Evolutionary conservation across 805 yeast genomes (phyloP).

Genomic region (Candida cerambycidarum): DNA sequence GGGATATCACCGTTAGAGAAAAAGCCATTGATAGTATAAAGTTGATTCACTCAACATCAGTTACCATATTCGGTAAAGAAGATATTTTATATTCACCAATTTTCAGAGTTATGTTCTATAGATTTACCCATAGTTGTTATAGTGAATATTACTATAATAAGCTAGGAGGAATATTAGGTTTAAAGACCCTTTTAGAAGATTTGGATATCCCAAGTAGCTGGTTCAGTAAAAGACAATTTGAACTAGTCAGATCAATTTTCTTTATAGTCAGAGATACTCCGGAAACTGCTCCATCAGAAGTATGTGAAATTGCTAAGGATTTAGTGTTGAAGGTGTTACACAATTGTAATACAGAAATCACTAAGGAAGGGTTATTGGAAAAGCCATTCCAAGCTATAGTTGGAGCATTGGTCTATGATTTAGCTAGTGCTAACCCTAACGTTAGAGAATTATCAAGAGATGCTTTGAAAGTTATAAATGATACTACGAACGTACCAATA

Average conservation of each 20-base stretch:
- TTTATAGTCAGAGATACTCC: slow-evolving; percentile 91
- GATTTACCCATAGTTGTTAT: slow-evolving; percentile 87
- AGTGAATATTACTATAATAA: slow-evolving; percentile 85
- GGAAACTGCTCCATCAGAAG: slow-evolving; percentile 79
- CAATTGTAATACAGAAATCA: slow-evolving; percentile 61
- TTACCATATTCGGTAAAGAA: slow-evolving; percentile 57
- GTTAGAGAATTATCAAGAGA: slow-evolving; percentile 82
- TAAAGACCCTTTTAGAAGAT: slow-evolving; percentile 69
- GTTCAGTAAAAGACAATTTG: slow-evolving; percentile 77
- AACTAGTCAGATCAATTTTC: slow-evolving; percentile 79
- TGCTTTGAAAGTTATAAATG: slow-evolving; percentile 65
- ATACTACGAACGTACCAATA: slow-evolving; percentile 66
- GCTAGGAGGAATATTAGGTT: slow-evolving; percentile 85
- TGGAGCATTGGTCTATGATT: slow-evolving; percentile 88
- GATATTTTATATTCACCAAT: slow-evolving; percentile 72
- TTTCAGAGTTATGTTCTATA: slow-evolving; percentile 71
- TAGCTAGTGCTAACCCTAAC: slow-evolving; percentile 81
- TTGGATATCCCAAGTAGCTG: slow-evolving; percentile 67
- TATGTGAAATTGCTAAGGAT: slow-evolving; percentile 67
- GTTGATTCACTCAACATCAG: slow-evolving; percentile 59
- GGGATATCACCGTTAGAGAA: slow-evolving; percentile 65
- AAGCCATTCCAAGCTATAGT: slow-evolving; percentile 78
- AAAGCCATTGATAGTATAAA: slow-evolving; percentile 70
- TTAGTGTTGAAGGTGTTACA: slow-evolving; percentile 63
- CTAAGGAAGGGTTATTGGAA: slow-evolving; percentile 61